Conservation (phyloP, 495 filamentous ascomycete genomes). For the Copromyces sp. region DNA sequence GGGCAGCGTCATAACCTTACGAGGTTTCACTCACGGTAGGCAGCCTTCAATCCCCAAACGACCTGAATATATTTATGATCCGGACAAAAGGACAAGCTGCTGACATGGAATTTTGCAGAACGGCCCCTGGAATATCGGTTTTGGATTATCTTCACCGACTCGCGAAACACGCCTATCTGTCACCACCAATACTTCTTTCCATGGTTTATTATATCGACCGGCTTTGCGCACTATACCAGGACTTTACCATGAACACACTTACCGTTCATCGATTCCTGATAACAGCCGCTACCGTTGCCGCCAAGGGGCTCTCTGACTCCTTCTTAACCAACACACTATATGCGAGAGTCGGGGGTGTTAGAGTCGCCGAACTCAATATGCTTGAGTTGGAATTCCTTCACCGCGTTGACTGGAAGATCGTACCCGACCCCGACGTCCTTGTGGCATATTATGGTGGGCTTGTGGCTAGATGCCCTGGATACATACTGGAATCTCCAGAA, state of each 20-base stretch:
- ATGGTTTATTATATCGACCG: slow-evolving; percentile 99
- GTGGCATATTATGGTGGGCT: slow-evolving; percentile 87
- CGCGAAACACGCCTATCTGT: slow-evolving; percentile 86
- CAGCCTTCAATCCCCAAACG: neutral
- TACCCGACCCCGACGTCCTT: slow-evolving; percentile 85
- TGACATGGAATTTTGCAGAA: slow-evolving; percentile 33
- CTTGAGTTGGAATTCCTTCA: slow-evolving; percentile 92
- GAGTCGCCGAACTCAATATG: slow-evolving; percentile 74
- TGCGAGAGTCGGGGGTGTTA: slow-evolving; percentile 85
- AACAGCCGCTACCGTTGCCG: slow-evolving; percentile 86
- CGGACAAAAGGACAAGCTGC: neutral
- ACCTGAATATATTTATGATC: neutral
- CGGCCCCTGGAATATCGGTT: slow-evolving; percentile 88
- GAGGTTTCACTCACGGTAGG: slow-evolving; percentile 84
- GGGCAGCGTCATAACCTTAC: slow-evolving; percentile 56
- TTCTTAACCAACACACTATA: slow-evolving; percentile 98
- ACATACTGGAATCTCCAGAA: slow-evolving; percentile 24
- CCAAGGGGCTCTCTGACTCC: slow-evolving; percentile 88
- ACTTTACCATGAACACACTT: slow-evolving; percentile 87
- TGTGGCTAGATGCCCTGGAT: slow-evolving; percentile 47
- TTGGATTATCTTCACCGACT: slow-evolving; percentile 84
- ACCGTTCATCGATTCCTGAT: slow-evolving; percentile 97
- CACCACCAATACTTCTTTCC: slow-evolving; percentile 89
- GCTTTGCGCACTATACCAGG: slow-evolving; percentile 81
- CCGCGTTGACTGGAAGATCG: slow-evolving; percentile 89